A percentile compares a stretch with the other conserved stretches of the same genome.
Evolutionary conservation across 1,284 basidiomycete genomes (phyloP).

Genomic region (Rhodotorula sp.): DNA sequence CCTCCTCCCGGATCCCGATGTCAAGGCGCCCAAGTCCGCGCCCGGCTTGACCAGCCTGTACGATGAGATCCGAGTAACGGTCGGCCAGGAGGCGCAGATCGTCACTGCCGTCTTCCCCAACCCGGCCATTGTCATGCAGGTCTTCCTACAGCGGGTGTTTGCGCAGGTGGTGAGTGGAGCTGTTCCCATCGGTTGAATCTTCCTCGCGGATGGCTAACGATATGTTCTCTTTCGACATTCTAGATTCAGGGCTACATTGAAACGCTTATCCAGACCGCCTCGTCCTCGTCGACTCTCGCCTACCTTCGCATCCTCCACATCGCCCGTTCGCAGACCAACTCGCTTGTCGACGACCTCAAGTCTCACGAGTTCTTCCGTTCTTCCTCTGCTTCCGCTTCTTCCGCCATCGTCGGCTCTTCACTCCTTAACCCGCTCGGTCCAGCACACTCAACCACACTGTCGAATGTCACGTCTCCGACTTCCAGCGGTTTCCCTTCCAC

Average conservation of each 20-base stretch:
- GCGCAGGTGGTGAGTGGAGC: slow-evolving; percentile 78
- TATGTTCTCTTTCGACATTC: background rate
- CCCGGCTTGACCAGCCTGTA: slow-evolving; percentile 77
- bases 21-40: slow-evolving; percentile 74
- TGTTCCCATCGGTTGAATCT: too few species aligned
- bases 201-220: too few species aligned
- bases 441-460: background rate
- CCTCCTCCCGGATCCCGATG: slow-evolving; percentile 72
- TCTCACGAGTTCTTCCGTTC: slow-evolving; percentile 72
- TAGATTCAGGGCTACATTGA: slow-evolving; percentile 96
- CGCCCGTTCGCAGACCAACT: slow-evolving; percentile 73
- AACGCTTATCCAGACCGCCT: slow-evolving; percentile 70
- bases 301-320: slow-evolving; percentile 89
- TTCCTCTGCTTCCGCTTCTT: slow-evolving; percentile 48
- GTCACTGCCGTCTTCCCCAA: slow-evolving; percentile 98
- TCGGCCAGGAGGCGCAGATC: slow-evolving; percentile 94
- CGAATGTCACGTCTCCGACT: background rate
- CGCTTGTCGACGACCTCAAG: slow-evolving; percentile 88
- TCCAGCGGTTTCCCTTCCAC: background rate
- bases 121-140: slow-evolving; percentile 96
- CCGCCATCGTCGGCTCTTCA: slow-evolving; percentile 3
- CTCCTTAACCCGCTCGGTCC: slow-evolving; percentile 23
- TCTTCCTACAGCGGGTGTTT: slow-evolving; percentile 95
- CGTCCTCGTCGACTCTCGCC: slow-evolving; percentile 76
- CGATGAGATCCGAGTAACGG: slow-evolving; percentile 82